Percentiles rank a stretch among this genome's conserved stretches.
Evolutionary conservation across 495 filamentous ascomycete genomes (phyloP).

Genomic region (Elasticomyces elasticus): DNA sequence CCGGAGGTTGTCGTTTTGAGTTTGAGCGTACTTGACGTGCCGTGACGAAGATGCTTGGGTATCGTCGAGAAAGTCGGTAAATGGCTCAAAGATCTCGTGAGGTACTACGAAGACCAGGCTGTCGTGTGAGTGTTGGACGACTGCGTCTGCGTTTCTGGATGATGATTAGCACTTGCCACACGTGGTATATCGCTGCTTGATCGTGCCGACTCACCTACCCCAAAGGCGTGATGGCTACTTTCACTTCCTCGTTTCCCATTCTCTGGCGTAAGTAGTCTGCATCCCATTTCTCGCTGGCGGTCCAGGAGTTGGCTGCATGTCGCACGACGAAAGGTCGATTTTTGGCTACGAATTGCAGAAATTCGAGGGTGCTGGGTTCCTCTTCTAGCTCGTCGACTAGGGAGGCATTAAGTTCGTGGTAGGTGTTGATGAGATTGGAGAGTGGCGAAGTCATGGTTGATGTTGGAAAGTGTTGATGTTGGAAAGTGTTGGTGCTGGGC

Average conservation of each 20-base stretch:
- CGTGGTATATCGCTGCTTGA: background rate
- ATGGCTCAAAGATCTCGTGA: constrained; percentile 30
- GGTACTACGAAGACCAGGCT: constrained; percentile 43
- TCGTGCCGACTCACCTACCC: constrained; percentile 39
- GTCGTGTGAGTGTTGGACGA: constrained; percentile 33
- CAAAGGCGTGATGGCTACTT: constrained; percentile 59
- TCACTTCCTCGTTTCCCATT: constrained; percentile 45
- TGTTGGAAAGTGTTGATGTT: background rate
- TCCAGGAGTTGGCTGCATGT: constrained; percentile 47
- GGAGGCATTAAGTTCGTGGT: constrained; percentile 56
- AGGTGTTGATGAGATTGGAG: constrained; percentile 48
- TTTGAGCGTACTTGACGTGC: constrained; percentile 39
- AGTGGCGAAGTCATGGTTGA: constrained; percentile 28
- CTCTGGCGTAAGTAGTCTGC: constrained; percentile 41
- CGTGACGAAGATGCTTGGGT: constrained; percentile 15
- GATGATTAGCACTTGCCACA: background rate
- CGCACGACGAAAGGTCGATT: constrained; percentile 64
- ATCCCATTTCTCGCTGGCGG: constrained; percentile 50
- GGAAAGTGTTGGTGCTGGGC: background rate
- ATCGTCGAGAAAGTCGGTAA: constrained; percentile 28
- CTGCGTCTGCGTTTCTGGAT: constrained; percentile 51
- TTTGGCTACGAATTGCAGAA: constrained; percentile 55
- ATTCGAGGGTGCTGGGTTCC: constrained; percentile 59
- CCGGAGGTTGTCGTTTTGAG: constrained; percentile 66
- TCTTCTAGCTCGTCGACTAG: constrained; percentile 47